Conservation (phyloP, 1,139 yeast genomes). For the Diutina mesorugosa region DNA sequence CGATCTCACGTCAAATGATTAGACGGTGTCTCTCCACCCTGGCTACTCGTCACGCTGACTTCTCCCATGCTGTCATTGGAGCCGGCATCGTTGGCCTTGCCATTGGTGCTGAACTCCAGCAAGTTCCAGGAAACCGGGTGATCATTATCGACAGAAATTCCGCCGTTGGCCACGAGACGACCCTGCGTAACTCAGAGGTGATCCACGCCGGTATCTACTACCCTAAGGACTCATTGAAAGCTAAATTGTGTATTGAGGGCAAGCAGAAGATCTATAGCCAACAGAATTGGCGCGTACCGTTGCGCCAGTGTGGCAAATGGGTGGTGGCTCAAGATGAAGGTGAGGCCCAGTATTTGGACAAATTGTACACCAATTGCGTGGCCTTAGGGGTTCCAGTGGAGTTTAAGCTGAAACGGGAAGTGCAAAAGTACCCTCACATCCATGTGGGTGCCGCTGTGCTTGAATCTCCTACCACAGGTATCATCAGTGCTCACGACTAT, state of each 20-base stretch:
- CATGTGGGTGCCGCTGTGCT: constrained; percentile 48
- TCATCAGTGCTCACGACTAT: constrained; percentile 67
- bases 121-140: constrained; percentile 20
- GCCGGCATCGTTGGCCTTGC: constrained; percentile 87
- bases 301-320: constrained; percentile 73
- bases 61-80: constrained; percentile 72
- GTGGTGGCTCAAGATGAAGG: constrained; percentile 65
- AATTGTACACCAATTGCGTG: constrained; percentile 35
- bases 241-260: constrained; percentile 62
- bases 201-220: constrained; percentile 86
- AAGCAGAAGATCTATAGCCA: constrained; percentile 46
- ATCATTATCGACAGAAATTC: constrained; percentile 62
- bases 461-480: constrained; percentile 79
- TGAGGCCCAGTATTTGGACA: constrained; percentile 47
- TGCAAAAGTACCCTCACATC: constrained; percentile 49
- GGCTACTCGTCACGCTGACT: constrained; percentile 25
- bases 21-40: background rate
- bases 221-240: constrained; percentile 55
- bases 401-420: constrained; percentile 35
- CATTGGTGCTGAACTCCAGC: constrained; percentile 56
- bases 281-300: constrained; percentile 25
- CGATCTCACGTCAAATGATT: background rate
- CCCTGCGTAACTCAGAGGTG: constrained; percentile 82
- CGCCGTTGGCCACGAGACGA: constrained; percentile 64
- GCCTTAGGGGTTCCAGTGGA: constrained; percentile 49